Conservation (phyloP, 2,329 filamentous ascomycete species). For the Pseudocercospora crystallina region DNA sequence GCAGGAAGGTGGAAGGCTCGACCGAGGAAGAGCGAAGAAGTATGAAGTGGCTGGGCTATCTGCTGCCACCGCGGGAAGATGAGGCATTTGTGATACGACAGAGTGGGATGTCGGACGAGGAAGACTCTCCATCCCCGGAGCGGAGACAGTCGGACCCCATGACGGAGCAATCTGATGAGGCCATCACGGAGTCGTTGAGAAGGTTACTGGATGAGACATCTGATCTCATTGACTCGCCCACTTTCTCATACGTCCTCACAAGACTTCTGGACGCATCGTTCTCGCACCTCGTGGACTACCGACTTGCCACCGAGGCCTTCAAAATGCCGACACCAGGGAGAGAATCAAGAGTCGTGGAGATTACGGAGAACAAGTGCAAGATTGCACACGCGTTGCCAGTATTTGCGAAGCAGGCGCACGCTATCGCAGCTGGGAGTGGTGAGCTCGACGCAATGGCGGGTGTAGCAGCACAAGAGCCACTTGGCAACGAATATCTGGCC, state of each 20-base stretch:
- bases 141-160: constrained; percentile 21
- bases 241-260: constrained; percentile 82
- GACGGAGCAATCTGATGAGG: constrained; percentile 27
- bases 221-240: constrained; percentile 90
- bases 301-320: constrained; percentile 76
- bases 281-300: constrained; percentile 76
- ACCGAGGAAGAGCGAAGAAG: constrained; percentile 63
- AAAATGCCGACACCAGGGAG: constrained; percentile 53
- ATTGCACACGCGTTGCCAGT: constrained; percentile 88
- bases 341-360: constrained; percentile 54
- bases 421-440: constrained; percentile 75
- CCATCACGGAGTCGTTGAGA: constrained; percentile 64
- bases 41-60: constrained; percentile 75
- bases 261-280: constrained; percentile 86
- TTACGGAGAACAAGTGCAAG: constrained; percentile 59
- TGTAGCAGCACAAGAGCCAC: constrained; percentile 29
- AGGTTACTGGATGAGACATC: constrained; percentile 92
- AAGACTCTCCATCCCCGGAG: constrained; percentile 29
- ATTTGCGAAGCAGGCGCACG: constrained; percentile 85
- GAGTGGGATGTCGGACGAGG: constrained; percentile 66
- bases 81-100: constrained; percentile 83
- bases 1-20: constrained; percentile 78
- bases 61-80: constrained; percentile 75
- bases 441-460: constrained; percentile 51
- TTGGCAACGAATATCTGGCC: constrained; percentile 51